phyloP scores from a whole-genome alignment of 1,139 yeast species.

The Lodderomyces metapsilosis region DNA sequence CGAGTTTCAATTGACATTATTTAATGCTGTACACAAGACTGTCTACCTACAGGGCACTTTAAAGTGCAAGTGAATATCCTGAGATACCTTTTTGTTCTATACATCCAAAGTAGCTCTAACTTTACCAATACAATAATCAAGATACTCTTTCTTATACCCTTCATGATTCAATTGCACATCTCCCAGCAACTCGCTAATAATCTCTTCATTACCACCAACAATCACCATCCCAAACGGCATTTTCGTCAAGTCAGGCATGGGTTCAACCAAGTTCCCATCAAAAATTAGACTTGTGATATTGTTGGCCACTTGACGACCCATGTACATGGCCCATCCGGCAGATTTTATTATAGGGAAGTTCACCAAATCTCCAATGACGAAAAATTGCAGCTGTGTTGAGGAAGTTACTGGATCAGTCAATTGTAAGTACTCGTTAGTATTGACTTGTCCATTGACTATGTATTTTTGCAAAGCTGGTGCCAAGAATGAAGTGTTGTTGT shows the following conservation, averaged over 20 bases:
- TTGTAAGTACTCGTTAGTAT: slow-evolving; percentile 40
- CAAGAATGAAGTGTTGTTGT: slow-evolving; percentile 36
- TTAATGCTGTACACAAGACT: slow-evolving; percentile 8
- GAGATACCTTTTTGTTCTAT: slow-evolving; percentile 6
- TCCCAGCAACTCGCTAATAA: slow-evolving; percentile 39
- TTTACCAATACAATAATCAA: slow-evolving; percentile 33
- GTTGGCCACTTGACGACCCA: slow-evolving; percentile 44
- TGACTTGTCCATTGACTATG: slow-evolving; percentile 26
- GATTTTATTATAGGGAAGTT: slow-evolving; percentile 42
- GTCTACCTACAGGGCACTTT: slow-evolving; percentile 14
- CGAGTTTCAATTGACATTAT: slow-evolving; percentile 8
- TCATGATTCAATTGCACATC: slow-evolving; percentile 35
- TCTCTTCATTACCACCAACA: slow-evolving; percentile 42
- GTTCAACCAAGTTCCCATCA: slow-evolving; percentile 31
- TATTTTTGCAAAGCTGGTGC: slow-evolving; percentile 20
- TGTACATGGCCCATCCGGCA: slow-evolving; percentile 50
- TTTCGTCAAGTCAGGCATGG: slow-evolving; percentile 31
- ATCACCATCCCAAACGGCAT: slow-evolving; percentile 47
- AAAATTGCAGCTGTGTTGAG: slow-evolving; percentile 24
- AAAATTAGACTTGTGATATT: slow-evolving; percentile 32
- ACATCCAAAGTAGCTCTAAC: slow-evolving; percentile 20
- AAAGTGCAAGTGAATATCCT: not conserved
- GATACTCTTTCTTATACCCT: slow-evolving; percentile 39
- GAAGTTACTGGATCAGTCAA: slow-evolving; percentile 19
- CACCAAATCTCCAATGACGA: slow-evolving; percentile 43